Conservation (phyloP, 2,329 filamentous ascomycete genomes). For the Cryphonectria parasitica region DNA sequence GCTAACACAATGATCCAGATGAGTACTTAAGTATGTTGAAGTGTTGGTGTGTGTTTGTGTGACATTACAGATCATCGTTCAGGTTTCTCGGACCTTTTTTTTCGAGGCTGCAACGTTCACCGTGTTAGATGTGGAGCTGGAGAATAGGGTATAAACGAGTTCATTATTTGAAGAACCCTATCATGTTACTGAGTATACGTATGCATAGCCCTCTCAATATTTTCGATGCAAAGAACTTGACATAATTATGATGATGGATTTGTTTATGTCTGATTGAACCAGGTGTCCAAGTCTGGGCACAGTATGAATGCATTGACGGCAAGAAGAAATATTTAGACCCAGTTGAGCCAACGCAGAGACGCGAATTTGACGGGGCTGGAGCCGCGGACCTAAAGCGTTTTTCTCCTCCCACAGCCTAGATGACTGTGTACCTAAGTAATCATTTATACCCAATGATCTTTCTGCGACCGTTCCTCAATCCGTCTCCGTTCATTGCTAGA, state of each 20-base stretch:
- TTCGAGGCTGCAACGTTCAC: not conserved
- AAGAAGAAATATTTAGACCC: not conserved
- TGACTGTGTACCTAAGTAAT: not conserved
- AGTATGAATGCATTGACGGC: not conserved
- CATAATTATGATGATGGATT: not conserved
- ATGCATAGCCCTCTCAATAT: not conserved
- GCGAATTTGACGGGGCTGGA: not conserved
- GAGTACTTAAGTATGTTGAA: no score
- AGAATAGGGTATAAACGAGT: not conserved
- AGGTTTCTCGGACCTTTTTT: not conserved
- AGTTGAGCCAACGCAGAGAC: not conserved
- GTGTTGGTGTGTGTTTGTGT: no score
- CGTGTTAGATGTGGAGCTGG: no score
- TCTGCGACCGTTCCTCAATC: not conserved
- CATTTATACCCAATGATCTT: not conserved
- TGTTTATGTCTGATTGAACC: not conserved
- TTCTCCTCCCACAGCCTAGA: not conserved
- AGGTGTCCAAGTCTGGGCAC: not conserved
- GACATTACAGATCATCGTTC: not conserved
- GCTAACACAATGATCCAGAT: not conserved
- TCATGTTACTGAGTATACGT: not conserved
- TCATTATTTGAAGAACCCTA: not conserved
- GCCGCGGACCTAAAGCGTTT: not conserved
- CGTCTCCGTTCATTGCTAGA: not conserved
- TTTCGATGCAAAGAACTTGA: not conserved